Evolutionary conservation across 2,329 filamentous ascomycete genomes (phyloP).

Genomic region (Xylaria digitata): DNA sequence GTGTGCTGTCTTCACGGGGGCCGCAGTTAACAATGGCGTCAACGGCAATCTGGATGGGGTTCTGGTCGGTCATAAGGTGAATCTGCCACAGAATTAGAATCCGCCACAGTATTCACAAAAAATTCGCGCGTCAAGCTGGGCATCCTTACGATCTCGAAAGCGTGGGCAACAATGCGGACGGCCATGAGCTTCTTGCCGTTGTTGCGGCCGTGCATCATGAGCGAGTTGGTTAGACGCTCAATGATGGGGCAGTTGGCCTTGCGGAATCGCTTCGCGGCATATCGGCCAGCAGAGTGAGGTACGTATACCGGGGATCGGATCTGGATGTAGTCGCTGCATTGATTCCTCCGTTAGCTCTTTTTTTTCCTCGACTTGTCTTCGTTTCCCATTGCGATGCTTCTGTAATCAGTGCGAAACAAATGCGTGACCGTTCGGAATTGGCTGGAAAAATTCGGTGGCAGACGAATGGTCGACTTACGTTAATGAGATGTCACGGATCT

Average conservation of each 20-base stretch:
- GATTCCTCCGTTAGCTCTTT: slow-evolving; percentile 51
- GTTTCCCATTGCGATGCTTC: slow-evolving; percentile 27
- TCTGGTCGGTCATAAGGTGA: slow-evolving; percentile 99
- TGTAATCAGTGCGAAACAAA: slow-evolving; percentile 31
- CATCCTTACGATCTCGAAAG: slow-evolving; percentile 96
- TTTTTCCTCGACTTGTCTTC: slow-evolving; percentile 35
- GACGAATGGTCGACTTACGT: slow-evolving; percentile 75
- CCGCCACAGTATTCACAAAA: slow-evolving; percentile 12
- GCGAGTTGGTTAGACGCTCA: slow-evolving; percentile 99
- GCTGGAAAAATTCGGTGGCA: slow-evolving; percentile 44
- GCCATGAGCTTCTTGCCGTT: slow-evolving; percentile 99
- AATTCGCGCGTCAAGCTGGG: slow-evolving; percentile 22
- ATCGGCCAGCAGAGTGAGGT: slow-evolving; percentile 98
- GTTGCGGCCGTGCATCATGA: slow-evolving; percentile 99
- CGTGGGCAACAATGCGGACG: slow-evolving; percentile 97
- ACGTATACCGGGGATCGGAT: slow-evolving; percentile 99
- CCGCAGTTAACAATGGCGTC: slow-evolving; percentile 99
- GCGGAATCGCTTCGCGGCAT: slow-evolving; percentile 99
- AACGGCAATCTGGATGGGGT: slow-evolving; percentile 99
- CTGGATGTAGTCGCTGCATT: slow-evolving; percentile 95
- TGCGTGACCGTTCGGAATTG: slow-evolving; percentile 30
- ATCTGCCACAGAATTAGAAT: slow-evolving; percentile 69
- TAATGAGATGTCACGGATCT: slow-evolving; percentile 99
- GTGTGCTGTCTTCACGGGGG: slow-evolving; percentile 99
- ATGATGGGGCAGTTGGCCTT: slow-evolving; percentile 99